Base-by-base conservation (phyloP, 768 basidiomycete species). In the Scleroderma bovista region DNA sequence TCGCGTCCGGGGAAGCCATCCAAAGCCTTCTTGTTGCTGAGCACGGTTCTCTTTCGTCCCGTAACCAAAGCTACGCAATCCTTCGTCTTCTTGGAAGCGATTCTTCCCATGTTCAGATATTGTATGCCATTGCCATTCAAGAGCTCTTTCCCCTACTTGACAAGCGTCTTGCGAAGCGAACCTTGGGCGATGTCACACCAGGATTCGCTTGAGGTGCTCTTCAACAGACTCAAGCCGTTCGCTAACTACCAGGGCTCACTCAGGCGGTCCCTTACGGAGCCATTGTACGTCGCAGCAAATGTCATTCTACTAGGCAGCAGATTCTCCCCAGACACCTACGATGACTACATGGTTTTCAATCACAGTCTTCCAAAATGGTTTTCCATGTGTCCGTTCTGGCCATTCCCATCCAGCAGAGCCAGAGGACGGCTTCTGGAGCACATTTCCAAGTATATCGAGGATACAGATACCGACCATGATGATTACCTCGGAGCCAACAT, bases 121-220 rank as follows among this genome's bases (percentile, higher is more conserved):
- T 63, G 6, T 51, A 57, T 24, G 29, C 43, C 20, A 52, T 57
- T 44, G 56, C 60, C 60, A 40, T 57, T 16, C 54, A 20, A 29
- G 39, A 48, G 6, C 55, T 64, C 24, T 62, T 51, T 16, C 62
- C 62, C 0, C 50, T 63, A 1, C 40, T 63, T n/a, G 62, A 60
- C 46, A n/a, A n/a, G n/a, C n/a, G n/a, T n/a, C n/a, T 63, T 23
- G 62, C 62, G 0, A 52, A 19, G 3, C 52, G 43, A 22, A 48
- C 44, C 3, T 24, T 63, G 15, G 54, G 34, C 22, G 40, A 55
- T 17, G 50, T 55, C 12, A 54, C 53, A 2, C 51, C 42, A 3
- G 3, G 20, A 0, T 60, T 62, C n/a, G 55, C 60, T 60, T n/a
- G n/a, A n/a, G n/a, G n/a, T n/a, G n/a, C n/a, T n/a, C n/a, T n/a